phyloP scores from a whole-genome alignment of 2,329 filamentous ascomycete genomes.

The Cylindrodendrum hubeiense region DNA sequence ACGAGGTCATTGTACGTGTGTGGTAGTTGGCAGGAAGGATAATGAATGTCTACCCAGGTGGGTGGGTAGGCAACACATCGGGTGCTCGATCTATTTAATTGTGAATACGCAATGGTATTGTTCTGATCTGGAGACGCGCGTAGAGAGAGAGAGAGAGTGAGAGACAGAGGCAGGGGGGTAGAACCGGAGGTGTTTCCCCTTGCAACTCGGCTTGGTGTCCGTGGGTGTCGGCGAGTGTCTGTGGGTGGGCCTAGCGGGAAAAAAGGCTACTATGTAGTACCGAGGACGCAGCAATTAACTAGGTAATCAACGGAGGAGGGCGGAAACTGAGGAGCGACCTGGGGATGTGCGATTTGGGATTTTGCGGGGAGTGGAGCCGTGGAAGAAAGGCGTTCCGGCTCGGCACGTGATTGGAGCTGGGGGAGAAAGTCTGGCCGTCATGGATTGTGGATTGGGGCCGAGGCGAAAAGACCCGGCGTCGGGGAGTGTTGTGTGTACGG shows the following conservation, averaged over 20 bases:
- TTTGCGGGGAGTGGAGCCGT: slow-evolving; percentile 25
- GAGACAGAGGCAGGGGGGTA: too few relatives aligned
- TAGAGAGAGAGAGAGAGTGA: too few relatives aligned
- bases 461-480: slow-evolving; percentile 11
- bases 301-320: not conserved
- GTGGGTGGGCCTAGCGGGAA: slow-evolving; percentile 28
- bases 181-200: slow-evolving; percentile 27
- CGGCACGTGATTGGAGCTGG: slow-evolving; percentile 40
- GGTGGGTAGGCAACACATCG: too few relatives aligned
- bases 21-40: too few relatives aligned
- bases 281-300: not conserved
- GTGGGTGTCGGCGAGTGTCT: slow-evolving; percentile 17
- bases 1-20: not conserved
- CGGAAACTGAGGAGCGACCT: slow-evolving; percentile 6
- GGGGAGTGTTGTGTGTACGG: not conserved
- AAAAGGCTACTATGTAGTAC: slow-evolving; percentile 8
- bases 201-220: slow-evolving; percentile 33
- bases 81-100: too few relatives aligned
- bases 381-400: slow-evolving; percentile 39
- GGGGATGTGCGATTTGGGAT: slow-evolving; percentile 1
- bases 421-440: slow-evolving; percentile 32
- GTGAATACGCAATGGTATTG: too few relatives aligned
- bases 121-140: too few relatives aligned
- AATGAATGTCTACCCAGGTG: too few relatives aligned
- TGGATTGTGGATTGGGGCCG: slow-evolving; percentile 35